Evolutionary conservation across 306 rosid genomes (phyloP).

Genomic region (Rosa rugosa): DNA sequence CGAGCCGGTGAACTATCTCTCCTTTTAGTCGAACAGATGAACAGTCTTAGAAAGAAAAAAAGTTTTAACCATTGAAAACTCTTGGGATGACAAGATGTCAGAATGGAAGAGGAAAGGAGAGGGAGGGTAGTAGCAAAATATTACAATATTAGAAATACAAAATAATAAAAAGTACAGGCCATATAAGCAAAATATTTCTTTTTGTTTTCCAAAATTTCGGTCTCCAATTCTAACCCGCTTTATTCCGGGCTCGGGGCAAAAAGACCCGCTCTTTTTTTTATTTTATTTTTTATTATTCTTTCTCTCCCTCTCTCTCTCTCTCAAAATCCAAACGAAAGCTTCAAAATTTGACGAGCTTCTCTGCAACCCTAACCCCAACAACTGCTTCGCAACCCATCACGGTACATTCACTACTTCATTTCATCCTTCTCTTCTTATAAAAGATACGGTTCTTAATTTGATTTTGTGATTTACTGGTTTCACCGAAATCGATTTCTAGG

Average conservation of each 20-base stretch:
- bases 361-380: conserved; percentile 3
- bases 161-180: no score
- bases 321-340: background rate
- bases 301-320: background rate
- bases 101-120: no score
- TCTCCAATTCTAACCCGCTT: background rate
- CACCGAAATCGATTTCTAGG: background rate
- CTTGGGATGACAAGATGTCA: no score
- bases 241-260: background rate
- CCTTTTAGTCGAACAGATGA: no score
- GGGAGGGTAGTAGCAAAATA: no score
- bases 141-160: no score
- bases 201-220: background rate
- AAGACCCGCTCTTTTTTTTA: background rate
- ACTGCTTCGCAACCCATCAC: background rate
- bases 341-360: background rate
- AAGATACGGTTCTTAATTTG: background rate
- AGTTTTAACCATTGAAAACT: no score
- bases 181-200: no score
- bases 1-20: no score
- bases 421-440: no score
- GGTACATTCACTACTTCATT: background rate
- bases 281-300: background rate
- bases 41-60: no score
- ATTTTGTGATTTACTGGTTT: background rate